Evolutionary conservation across 345 rosid species (phyloP).

Genomic region (Heritiera fomes): DNA sequence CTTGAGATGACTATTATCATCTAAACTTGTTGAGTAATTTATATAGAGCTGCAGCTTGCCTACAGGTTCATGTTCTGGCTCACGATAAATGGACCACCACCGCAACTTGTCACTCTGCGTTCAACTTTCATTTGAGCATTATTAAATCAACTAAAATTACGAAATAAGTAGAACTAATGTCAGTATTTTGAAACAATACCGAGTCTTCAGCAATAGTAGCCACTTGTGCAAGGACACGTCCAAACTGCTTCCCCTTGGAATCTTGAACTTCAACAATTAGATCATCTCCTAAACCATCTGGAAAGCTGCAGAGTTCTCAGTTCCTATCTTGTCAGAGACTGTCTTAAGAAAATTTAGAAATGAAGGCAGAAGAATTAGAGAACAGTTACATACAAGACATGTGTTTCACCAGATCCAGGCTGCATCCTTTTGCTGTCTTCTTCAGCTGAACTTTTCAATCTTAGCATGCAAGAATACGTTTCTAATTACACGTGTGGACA

Average conservation of each 20-base stretch:
- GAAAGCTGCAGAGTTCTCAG: slow-evolving; percentile 70
- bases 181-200: slow-evolving; percentile 39
- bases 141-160: slow-evolving; percentile 12
- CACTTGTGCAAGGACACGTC: slow-evolving; percentile 87
- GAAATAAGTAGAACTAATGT: slow-evolving; percentile 9
- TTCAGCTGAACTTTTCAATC: slow-evolving; percentile 82
- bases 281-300: slow-evolving; percentile 94
- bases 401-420: slow-evolving; percentile 94
- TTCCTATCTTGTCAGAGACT: slow-evolving; percentile 8
- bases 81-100: slow-evolving; percentile 93
- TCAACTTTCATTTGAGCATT: slow-evolving; percentile 34
- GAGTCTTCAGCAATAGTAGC: slow-evolving; percentile 73
- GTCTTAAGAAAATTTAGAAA: slow-evolving; percentile 18
- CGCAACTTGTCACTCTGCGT: slow-evolving; percentile 84
- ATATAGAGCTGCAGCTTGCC: slow-evolving; percentile 87
- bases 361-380: slow-evolving; percentile 21
- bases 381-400: slow-evolving; percentile 73
- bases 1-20: slow-evolving; percentile 78
- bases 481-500: slow-evolving; percentile 43
- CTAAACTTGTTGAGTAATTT: slow-evolving; percentile 77
- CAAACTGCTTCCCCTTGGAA: slow-evolving; percentile 77
- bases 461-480: slow-evolving; percentile 68
- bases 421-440: slow-evolving; percentile 81
- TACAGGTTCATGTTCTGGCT: slow-evolving; percentile 91
- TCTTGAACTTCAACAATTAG: slow-evolving; percentile 85